These are phyloP conservation scores for Stagonosporopsis cucurbitacearum DNA, from an alignment of 2,329 filamentous ascomycete species.

Conservation along the genomic window DNA sequence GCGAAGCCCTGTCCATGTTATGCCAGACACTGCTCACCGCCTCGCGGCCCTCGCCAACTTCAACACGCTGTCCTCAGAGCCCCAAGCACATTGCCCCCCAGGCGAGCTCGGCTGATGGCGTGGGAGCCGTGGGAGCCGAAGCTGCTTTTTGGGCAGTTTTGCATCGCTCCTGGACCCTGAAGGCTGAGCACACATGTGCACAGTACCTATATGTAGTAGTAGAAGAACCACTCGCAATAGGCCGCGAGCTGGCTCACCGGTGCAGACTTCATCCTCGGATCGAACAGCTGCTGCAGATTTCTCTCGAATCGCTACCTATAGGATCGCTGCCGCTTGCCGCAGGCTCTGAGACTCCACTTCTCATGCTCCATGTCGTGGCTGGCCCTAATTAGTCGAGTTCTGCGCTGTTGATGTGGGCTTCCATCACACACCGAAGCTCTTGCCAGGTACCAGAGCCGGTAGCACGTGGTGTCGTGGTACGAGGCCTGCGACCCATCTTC, in stretches of 20 bases:
- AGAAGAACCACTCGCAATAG: conserved; percentile 17
- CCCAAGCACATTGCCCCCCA: not conserved
- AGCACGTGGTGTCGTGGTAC: conserved; percentile 37
- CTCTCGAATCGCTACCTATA: conserved; percentile 27
- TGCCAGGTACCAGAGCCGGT: conserved; percentile 27
- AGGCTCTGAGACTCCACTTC: conserved; percentile 19
- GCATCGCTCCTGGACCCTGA: conserved; percentile 27
- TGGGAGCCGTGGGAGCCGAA: not conserved
- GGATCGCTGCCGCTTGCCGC: conserved; percentile 30
- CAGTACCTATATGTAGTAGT: no score
- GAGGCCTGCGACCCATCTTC: conserved; percentile 14
- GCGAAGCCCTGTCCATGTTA: conserved; percentile 1
- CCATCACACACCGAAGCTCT: conserved; percentile 14
- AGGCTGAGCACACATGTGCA: conserved; percentile 13
- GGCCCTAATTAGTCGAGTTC: conserved; percentile 35
- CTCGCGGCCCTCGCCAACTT: conserved; percentile 24
- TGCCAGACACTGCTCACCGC: conserved; percentile 32
- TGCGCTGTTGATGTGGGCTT: conserved; percentile 20
- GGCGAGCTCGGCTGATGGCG: not conserved
- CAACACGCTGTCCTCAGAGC: conserved; percentile 4
- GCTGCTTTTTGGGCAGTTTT: conserved; percentile 32
- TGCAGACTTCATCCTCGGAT: conserved; percentile 33
- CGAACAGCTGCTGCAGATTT: conserved; percentile 23
- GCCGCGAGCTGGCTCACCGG: conserved; percentile 18
- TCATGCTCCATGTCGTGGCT: conserved; percentile 37